phyloP scores from a whole-genome alignment of 163 green algal species.

The Scenedesmus sp. region DNA sequence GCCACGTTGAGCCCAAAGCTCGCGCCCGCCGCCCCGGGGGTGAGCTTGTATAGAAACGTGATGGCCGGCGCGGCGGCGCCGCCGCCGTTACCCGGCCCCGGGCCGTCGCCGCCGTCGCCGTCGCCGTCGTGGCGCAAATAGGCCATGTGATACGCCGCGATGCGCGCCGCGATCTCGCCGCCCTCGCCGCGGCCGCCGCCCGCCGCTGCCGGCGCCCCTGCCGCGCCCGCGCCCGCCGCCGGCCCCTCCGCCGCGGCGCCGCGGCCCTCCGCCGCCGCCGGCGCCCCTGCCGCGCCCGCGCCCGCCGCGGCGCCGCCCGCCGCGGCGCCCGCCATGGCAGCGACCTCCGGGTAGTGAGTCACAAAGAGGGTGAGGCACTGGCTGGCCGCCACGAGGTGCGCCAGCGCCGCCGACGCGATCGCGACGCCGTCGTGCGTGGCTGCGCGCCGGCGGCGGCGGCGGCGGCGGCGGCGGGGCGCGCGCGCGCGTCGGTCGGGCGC shows the following conservation, averaged over 20 bases:
- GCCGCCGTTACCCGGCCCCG: too few relatives aligned
- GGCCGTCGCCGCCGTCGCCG: not conserved
- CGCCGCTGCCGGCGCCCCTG: not conserved
- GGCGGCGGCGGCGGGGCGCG: too few relatives aligned
- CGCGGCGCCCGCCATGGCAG: not conserved
- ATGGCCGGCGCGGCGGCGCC: slow-evolving; percentile 56
- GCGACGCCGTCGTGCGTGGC: slow-evolving; percentile 90
- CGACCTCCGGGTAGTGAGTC: slow-evolving; percentile 62
- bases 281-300: not conserved
- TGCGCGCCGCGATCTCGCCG: not conserved
- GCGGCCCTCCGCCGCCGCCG: slow-evolving; percentile 23
- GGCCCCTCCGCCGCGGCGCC: too few relatives aligned
- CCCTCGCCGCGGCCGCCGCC: not conserved
- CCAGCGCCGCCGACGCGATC: slow-evolving; percentile 84
- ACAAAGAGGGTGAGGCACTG: slow-evolving; percentile 84
- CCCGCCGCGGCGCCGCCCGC: too few relatives aligned
- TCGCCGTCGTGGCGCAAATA: slow-evolving; percentile 42
- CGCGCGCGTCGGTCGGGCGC: too few relatives aligned
- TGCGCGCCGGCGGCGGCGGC: too few relatives aligned
- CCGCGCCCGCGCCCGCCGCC: not conserved
- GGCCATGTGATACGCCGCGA: slow-evolving; percentile 49
- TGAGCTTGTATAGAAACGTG: slow-evolving; percentile 91
- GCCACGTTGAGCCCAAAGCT: slow-evolving; percentile 95
- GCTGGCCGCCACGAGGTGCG: slow-evolving; percentile 67
- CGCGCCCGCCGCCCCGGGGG: slow-evolving; percentile 71